Base-by-base conservation (phyloP, 345 rosid species). In the Gossypium stocksii region DNA sequence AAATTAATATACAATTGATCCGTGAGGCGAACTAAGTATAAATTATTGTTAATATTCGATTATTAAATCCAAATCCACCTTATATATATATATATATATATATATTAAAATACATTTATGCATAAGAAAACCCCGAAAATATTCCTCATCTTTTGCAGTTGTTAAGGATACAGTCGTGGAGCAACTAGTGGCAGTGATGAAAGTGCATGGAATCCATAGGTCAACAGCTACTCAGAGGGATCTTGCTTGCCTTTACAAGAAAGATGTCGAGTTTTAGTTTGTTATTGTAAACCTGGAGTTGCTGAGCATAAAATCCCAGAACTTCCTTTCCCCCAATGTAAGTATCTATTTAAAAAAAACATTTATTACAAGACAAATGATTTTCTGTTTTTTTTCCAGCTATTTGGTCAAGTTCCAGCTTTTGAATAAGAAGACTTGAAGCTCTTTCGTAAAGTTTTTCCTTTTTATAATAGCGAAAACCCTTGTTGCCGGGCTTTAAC, bases 391-490 rank as follows among this genome's bases (percentile, higher is more conserved):
- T 12, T 23, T 57, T 57, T 9, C 1, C 84, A 89, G 97, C 97
- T 95, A n/a, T 93, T 89, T 57, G 93, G 95, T 72, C 89, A 88
- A 83, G 78, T 93, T 78, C 98, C 97, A 59, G 87, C 84, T 51
- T 75, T 88, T 29, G 91, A 89, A 79, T 85, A 91, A 17, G 98
- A 90, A 70, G 93, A 86, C 79, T 73, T 91, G 66, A 83, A 83
- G 82, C 88, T 93, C 64, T 86, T 89, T 9, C 94, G 97, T 93
- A 86, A 77, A 58, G 29, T 66, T 67, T 3, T 34, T 34, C 38
- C 38, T 4, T 34, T 34, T 34, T 4, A 34, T 4, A 20, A 9
- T 16, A 14, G n/a, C 11, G 2, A n/a, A 17, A 20, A 38, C n/a
- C 34, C 49, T 22, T 86, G 38, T 57, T 79, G 81, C 73, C 72